Base-by-base conservation (phyloP, 1,284 basidiomycete genomes). In the Neolentinus lepideus region DNA sequence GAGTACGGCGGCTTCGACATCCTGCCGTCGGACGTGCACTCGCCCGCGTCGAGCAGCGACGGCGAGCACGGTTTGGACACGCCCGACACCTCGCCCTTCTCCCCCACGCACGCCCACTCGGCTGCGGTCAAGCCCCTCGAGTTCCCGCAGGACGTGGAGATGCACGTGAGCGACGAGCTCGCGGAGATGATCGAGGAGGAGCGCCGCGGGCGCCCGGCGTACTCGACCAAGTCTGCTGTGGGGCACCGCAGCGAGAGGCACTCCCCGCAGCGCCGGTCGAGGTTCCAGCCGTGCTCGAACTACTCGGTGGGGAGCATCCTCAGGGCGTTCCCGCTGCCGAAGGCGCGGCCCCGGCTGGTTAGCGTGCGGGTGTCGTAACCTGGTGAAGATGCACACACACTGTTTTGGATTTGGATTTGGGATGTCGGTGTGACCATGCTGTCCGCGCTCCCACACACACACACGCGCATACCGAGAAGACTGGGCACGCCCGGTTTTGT, bases 371-470 rank as follows among this genome's bases (percentile, higher is more conserved):
- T 43, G 38, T 43, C 38, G 38, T 43, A 16, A 43, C 19, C 16
- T 31, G 29, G 16, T 16, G 8, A 21, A 16, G 8, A 16, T 16
- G 16, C 38, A 43, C 38, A 43, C n/a, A 43, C 38, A 3, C 6
- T n/a, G 16, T 6, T 16, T 43, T 21, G 8, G 38, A 8, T 43
- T 31, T 12, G 38, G 16, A 4, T 43, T 43, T 43, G 38, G 38
- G 38, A 43, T 43, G 38, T 43, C 38, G 38, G 38, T 43, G 38
- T 43, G 38, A 43, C 38, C 38, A 43, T 43, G 38, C 38, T 43
- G 38, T 43, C 38, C 38, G 38, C 38, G 38, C 38, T 43, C 38
- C 38, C 38, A 16, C 33, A 9, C 16, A 35, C 16, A 35, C n/a
- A n/a, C 29, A 12, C 38, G 6, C n/a, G 8, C 6, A 43, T 4